A percentile compares a stretch with the other conserved stretches of the same genome.
phyloP scores from a whole-genome alignment of 2,329 filamentous ascomycete species.

The Fusarium sp. region DNA sequence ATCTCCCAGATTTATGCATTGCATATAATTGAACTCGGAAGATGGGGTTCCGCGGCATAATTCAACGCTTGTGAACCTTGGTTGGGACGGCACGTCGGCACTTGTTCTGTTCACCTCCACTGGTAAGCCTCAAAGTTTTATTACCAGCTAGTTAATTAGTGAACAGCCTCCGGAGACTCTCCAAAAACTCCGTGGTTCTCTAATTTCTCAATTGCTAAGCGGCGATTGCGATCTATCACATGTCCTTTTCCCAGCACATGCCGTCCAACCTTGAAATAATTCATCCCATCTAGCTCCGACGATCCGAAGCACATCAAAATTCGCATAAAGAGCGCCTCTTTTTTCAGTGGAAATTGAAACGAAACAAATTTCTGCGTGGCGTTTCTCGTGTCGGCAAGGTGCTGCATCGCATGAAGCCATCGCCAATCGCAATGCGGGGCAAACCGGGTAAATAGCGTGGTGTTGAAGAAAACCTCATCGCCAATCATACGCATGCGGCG shows the following conservation, averaged over 20 bases:
- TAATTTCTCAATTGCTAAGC: not conserved
- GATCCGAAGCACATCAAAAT: not conserved
- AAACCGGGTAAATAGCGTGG: not conserved
- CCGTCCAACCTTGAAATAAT: not conserved
- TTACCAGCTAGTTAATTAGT: not conserved
- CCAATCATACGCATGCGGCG: not conserved
- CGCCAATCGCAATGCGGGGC: not conserved
- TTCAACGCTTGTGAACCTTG: not conserved
- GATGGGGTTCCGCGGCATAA: not conserved
- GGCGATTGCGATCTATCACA: not conserved
- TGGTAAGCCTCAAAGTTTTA: not conserved
- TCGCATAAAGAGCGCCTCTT: not conserved
- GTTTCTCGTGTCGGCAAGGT: not conserved
- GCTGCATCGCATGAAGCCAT: not conserved
- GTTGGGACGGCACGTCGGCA: not conserved
- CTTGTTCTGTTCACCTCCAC: not conserved
- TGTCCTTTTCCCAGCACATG: not conserved
- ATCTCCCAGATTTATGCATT: not conserved
- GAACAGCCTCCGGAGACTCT: not conserved
- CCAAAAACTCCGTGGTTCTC: not conserved
- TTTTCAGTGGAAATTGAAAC: not conserved
- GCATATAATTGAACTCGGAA: not conserved
- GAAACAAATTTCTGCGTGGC: not conserved
- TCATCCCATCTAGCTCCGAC: not conserved
- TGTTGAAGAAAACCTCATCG: not conserved